A percentile compares a stretch with the other conserved stretches of the same genome.
These are phyloP conservation scores for Ceratocystis huliohia DNA, from an alignment of 2,329 filamentous ascomycete genomes.

Conservation along the genomic window DNA sequence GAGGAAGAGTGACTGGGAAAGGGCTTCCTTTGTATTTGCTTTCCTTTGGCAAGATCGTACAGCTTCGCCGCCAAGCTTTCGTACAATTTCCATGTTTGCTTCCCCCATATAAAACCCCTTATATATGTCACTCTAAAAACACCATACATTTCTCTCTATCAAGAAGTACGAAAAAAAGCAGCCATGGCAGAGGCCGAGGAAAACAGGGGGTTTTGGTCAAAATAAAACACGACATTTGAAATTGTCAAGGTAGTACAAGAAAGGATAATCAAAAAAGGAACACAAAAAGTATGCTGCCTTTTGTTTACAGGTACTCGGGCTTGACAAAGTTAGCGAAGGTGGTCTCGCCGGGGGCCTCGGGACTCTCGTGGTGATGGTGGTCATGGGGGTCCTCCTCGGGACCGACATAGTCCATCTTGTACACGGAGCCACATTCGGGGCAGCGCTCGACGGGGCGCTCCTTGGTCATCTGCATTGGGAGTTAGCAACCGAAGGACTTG, in stretches of 20 bases:
- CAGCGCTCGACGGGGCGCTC: constrained; percentile 89
- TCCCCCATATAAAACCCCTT: background rate
- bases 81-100: background rate
- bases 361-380: constrained; percentile 48
- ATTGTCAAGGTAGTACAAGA: constrained; percentile 9
- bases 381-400: constrained; percentile 59
- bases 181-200: background rate
- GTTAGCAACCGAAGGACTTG: background rate
- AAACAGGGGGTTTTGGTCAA: constrained; percentile 10
- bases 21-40: too few species aligned
- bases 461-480: constrained; percentile 55
- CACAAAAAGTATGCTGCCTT: background rate
- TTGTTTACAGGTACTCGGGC: constrained; percentile 74
- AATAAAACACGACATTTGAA: constrained; percentile 10
- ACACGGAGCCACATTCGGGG: constrained; percentile 88
- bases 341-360: constrained; percentile 61
- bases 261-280: constrained; percentile 6
- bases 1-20: constrained; percentile 36
- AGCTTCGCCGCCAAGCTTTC: background rate
- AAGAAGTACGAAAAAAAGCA: constrained; percentile 8
- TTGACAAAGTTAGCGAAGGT: constrained; percentile 93
- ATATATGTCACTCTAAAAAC: constrained; percentile 4
- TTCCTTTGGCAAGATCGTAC: too few species aligned
- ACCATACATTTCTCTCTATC: constrained; percentile 10
- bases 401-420: constrained; percentile 96